Evolutionary conservation across 768 basidiomycete genomes (phyloP).

Genomic region (Hygrophoropsis aurantiaca): DNA sequence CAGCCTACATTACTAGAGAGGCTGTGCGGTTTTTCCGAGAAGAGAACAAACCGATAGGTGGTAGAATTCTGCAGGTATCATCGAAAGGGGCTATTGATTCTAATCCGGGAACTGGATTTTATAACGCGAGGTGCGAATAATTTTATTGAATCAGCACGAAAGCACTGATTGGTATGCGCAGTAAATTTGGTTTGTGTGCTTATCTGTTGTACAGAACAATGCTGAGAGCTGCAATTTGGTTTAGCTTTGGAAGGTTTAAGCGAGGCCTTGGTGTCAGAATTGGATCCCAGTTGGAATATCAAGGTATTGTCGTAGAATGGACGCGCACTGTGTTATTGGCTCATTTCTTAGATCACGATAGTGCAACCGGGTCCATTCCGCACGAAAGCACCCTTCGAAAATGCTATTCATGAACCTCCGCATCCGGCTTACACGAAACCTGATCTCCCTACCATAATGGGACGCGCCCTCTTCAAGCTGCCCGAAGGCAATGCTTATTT

Average conservation of each 20-base stretch:
- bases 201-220: not conserved
- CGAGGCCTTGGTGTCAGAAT: conserved; percentile 31
- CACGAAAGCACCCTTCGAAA: conserved; percentile 4
- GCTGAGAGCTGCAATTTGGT: not conserved
- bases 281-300: conserved; percentile 46
- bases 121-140: conserved; percentile 14
- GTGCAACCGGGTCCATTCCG: conserved; percentile 17
- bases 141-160: conserved; percentile 1
- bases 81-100: conserved; percentile 28
- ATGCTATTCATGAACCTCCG: conserved; percentile 4
- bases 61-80: conserved; percentile 33
- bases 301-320: conserved; percentile 2
- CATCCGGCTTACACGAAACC: conserved; percentile 8
- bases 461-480: not conserved
- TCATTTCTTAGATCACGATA: conserved; percentile 14
- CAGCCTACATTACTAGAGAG: conserved; percentile 22
- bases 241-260: conserved; percentile 35
- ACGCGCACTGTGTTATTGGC: not conserved
- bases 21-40: conserved; percentile 33
- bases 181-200: conserved; percentile 4
- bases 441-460: not conserved
- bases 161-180: not conserved
- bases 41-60: conserved; percentile 34
- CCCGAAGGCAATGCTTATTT: not conserved
- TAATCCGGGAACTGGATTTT: conserved; percentile 11